Conservation (phyloP, 169 alveolate species). For the Amoebophrya sp. region DNA sequence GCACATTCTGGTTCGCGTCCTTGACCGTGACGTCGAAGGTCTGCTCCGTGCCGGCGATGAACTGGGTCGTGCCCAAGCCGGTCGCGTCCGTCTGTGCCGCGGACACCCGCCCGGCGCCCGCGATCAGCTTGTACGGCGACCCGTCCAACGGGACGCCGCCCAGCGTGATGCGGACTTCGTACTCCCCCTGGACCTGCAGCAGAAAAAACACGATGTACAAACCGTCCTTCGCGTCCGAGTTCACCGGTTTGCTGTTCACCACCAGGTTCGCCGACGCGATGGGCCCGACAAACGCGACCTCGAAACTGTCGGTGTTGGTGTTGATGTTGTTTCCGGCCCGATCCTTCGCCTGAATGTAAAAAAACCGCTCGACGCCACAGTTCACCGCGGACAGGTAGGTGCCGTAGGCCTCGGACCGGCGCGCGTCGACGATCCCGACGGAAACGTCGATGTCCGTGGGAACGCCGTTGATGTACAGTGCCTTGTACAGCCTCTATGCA, state of each 20-base stretch:
- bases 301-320: conserved; percentile 27
- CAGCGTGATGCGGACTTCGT: background rate
- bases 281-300: conserved; percentile 3
- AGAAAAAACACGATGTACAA: conserved; percentile 19
- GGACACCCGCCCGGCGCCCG: conserved; percentile 2
- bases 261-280: background rate
- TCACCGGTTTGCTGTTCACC: background rate
- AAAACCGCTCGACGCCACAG: conserved; percentile 25
- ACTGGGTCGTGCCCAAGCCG: background rate
- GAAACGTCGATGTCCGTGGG: conserved; percentile 21
- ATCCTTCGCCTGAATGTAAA: conserved; percentile 34
- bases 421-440: conserved; percentile 33
- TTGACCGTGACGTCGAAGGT: conserved; percentile 21
- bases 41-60: conserved; percentile 23
- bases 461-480: background rate
- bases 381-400: background rate
- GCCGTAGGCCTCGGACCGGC: conserved; percentile 29
- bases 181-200: conserved; percentile 9
- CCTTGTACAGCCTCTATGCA: conserved; percentile 33
- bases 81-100: background rate
- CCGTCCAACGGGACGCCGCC: conserved; percentile 30
- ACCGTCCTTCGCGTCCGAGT: conserved; percentile 5
- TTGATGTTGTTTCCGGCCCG: conserved; percentile 29
- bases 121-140: conserved; percentile 21
- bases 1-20: conserved; percentile 30